Evolutionary conservation across 371 early-diverging fungal species (phyloP).

Genomic region (Entomophthora muscae): DNA sequence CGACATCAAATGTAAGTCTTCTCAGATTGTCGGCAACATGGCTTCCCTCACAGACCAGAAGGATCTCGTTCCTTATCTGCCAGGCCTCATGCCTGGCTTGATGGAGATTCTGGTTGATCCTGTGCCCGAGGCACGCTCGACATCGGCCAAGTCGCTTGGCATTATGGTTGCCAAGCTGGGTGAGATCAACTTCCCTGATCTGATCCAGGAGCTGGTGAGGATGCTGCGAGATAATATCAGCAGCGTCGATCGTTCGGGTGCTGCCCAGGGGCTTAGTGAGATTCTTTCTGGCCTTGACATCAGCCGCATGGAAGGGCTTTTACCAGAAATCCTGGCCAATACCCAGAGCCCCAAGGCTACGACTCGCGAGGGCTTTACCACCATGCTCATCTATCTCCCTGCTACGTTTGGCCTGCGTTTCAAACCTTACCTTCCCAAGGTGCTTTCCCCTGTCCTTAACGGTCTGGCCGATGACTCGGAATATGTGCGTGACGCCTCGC

Average conservation of each 20-base stretch:
- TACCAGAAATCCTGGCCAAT: conserved; percentile 80
- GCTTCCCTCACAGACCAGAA: conserved; percentile 76
- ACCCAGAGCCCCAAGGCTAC: conserved; percentile 48
- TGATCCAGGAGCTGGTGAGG: conserved; percentile 66
- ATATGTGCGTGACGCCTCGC: conserved; percentile 78
- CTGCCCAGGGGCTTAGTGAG: conserved; percentile 93
- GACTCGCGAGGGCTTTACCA: conserved; percentile 93
- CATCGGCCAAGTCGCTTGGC: conserved; percentile 85
- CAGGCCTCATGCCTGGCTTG: conserved; percentile 63
- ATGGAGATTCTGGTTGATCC: conserved; percentile 85
- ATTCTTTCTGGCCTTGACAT: conserved; percentile 81
- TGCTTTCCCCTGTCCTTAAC: conserved; percentile 71
- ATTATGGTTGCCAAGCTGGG: conserved; percentile 79
- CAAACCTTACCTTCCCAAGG: conserved; percentile 70
- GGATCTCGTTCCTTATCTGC: conserved; percentile 78
- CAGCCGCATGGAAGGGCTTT: conserved; percentile 64
- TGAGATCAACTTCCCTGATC: conserved; percentile 79
- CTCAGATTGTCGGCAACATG: conserved; percentile 96
- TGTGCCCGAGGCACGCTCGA: conserved; percentile 88
- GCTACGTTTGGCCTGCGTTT: conserved; percentile 82
- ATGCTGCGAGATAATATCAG: conserved; percentile 73
- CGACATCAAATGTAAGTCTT: conserved; percentile 79
- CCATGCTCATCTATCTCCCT: conserved; percentile 84
- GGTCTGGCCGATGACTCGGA: conserved; percentile 94
- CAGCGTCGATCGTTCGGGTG: conserved; percentile 88